phyloP scores from a whole-genome alignment of 2,329 filamentous ascomycete species.

The Rhynchosporium agropyri region DNA sequence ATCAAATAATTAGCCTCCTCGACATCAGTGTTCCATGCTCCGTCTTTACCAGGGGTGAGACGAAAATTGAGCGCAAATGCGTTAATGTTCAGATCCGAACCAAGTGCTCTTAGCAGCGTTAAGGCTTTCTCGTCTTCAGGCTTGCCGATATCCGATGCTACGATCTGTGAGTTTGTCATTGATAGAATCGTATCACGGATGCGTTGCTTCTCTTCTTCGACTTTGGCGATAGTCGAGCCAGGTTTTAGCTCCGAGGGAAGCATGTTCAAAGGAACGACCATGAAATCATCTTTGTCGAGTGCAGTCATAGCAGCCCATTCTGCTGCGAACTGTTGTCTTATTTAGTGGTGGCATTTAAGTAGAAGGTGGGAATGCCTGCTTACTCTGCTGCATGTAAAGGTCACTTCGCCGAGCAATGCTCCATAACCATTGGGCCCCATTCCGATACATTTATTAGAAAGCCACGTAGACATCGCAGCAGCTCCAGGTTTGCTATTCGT shows the following conservation, averaged over 20 bases:
- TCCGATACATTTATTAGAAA: conserved; percentile 17
- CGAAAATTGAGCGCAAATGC: conserved; percentile 15
- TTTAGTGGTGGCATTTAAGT: not conserved
- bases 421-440: conserved; percentile 12
- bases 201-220: conserved; percentile 15
- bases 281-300: conserved; percentile 14
- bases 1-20: conserved; percentile 17
- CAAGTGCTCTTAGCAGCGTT: conserved; percentile 11
- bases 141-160: conserved; percentile 4
- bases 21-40: conserved; percentile 15
- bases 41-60: conserved; percentile 6
- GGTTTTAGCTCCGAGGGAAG: conserved; percentile 13
- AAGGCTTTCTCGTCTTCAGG: conserved; percentile 16
- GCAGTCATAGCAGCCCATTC: conserved; percentile 21
- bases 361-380: not conserved
- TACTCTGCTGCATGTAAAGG: conserved; percentile 18
- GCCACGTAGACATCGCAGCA: conserved; percentile 18
- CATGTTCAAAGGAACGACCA: conserved; percentile 15
- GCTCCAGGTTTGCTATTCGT: conserved; percentile 15
- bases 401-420: conserved; percentile 15
- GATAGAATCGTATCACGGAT: conserved; percentile 19
- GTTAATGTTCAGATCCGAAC: conserved; percentile 17
- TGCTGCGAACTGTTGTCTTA: conserved; percentile 8
- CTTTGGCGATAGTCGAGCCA: not conserved
- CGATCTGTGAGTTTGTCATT: conserved; percentile 2